Conservation (phyloP, 2,329 filamentous ascomycete genomes). For the Fusarium dimerum region DNA sequence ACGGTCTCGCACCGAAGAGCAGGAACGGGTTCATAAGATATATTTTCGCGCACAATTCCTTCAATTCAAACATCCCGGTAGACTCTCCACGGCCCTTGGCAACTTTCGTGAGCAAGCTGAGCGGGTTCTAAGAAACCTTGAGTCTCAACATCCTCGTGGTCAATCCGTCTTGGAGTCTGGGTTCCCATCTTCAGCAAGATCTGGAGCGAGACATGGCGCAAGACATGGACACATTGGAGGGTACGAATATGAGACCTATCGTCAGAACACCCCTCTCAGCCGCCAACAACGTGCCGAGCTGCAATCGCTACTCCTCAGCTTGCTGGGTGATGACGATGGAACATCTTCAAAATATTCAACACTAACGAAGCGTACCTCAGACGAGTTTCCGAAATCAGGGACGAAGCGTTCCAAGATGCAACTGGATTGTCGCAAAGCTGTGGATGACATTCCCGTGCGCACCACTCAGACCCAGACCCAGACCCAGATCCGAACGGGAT, state of each 20-base stretch:
- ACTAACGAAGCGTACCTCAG: slow-evolving; percentile 25
- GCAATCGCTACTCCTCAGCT: slow-evolving; percentile 22
- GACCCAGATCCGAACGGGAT: neutral
- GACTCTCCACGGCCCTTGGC: slow-evolving; percentile 21
- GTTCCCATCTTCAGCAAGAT: no score
- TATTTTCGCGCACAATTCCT: slow-evolving; percentile 23
- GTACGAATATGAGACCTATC: neutral
- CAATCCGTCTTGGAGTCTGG: slow-evolving; percentile 8
- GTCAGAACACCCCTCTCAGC: neutral
- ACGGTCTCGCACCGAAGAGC: slow-evolving; percentile 21
- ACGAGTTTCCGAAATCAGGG: slow-evolving; percentile 16
- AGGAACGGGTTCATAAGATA: slow-evolving; percentile 24
- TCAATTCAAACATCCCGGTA: slow-evolving; percentile 18
- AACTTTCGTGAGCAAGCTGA: slow-evolving; percentile 26
- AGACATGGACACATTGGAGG: no score
- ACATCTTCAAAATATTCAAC: slow-evolving; percentile 6
- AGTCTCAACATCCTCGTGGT: slow-evolving; percentile 14
- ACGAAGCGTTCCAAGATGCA: slow-evolving; percentile 18
- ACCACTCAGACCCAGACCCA: slow-evolving; percentile 16
- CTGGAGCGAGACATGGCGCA: no score
- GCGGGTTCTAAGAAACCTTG: slow-evolving; percentile 3
- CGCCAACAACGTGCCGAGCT: slow-evolving; percentile 27
- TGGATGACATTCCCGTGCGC: slow-evolving; percentile 25
- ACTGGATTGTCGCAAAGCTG: slow-evolving; percentile 7
- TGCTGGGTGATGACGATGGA: slow-evolving; percentile 16